Percentiles rank a stretch among this genome's conserved stretches.
Evolutionary conservation across 2,329 filamentous ascomycete species (phyloP).

Genomic region (Gnomoniopsis sp.): DNA sequence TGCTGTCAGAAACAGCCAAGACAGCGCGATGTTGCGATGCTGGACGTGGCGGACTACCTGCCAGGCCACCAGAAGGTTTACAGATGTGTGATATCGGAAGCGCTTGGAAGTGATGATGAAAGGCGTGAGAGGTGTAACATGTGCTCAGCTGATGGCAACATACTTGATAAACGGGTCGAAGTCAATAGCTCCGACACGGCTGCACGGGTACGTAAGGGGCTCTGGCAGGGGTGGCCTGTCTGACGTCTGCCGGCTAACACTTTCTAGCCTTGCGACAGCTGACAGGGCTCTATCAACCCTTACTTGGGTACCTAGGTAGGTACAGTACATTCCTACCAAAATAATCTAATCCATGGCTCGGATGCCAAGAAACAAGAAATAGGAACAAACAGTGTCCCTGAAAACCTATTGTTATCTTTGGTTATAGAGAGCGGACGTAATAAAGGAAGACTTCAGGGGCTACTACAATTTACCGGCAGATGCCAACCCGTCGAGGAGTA

Average conservation of each 20-base stretch:
- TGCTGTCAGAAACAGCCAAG: not conserved
- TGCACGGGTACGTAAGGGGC: not conserved
- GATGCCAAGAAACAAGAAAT: too few species aligned
- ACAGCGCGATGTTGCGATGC: not conserved
- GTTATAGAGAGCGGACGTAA: too few species aligned
- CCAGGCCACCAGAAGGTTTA: not conserved
- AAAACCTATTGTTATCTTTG: too few species aligned
- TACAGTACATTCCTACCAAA: too few species aligned
- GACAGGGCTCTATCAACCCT: too few species aligned
- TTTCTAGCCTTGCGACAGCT: not conserved
- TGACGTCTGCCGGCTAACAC: not conserved
- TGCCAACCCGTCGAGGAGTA: too few species aligned
- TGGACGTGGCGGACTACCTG: not conserved
- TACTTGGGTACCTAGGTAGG: too few species aligned
- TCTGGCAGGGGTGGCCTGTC: not conserved
- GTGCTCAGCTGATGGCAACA: not conserved
- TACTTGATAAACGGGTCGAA: not conserved
- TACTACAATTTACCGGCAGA: too few species aligned
- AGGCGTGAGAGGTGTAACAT: not conserved
- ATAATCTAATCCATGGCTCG: too few species aligned
- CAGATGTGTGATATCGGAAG: not conserved
- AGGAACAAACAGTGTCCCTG: too few species aligned
- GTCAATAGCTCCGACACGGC: not conserved
- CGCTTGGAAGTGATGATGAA: not conserved
- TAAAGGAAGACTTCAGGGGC: too few species aligned